Conservation (phyloP, 768 basidiomycete species). For the Rhizopogon roseolus region DNA sequence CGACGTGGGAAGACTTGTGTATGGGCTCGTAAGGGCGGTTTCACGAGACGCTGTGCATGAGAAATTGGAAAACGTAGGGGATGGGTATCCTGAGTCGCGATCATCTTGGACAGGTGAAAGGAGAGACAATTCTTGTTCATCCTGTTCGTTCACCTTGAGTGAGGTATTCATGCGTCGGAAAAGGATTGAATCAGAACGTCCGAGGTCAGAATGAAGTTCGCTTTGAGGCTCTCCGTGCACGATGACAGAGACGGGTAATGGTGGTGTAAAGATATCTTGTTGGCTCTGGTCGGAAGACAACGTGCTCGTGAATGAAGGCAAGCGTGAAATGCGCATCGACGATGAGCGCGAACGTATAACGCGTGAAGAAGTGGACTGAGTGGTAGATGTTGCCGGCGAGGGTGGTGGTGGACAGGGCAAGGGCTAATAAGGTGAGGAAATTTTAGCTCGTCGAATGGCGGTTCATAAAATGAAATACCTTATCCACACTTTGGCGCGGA, state of each 20-base stretch:
- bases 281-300: slow-evolving; percentile 28
- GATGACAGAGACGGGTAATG: slow-evolving; percentile 25
- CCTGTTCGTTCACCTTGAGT: background rate
- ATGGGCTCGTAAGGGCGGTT: slow-evolving; percentile 19
- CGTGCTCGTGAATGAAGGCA: slow-evolving; percentile 28
- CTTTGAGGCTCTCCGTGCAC: slow-evolving; percentile 25
- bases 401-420: slow-evolving; percentile 15
- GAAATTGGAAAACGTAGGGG: slow-evolving; percentile 24
- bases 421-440: background rate
- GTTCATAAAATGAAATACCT: background rate
- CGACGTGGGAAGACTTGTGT: slow-evolving; percentile 16
- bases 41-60: slow-evolving; percentile 22
- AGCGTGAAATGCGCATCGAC: slow-evolving; percentile 24
- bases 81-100: slow-evolving; percentile 19
- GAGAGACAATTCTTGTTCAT: slow-evolving; percentile 15
- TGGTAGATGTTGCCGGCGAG: slow-evolving; percentile 20
- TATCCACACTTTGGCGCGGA: slow-evolving; percentile 7
- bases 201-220: slow-evolving; percentile 15
- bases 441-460: background rate
- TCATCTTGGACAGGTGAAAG: slow-evolving; percentile 13
- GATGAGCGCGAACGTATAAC: slow-evolving; percentile 25
- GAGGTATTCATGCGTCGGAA: slow-evolving; percentile 1
- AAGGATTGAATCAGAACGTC: slow-evolving; percentile 1
- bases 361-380: slow-evolving; percentile 22
- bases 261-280: slow-evolving; percentile 17